phyloP scores from a whole-genome alignment of 345 rosid species.

The Eucalyptus paniculata region DNA sequence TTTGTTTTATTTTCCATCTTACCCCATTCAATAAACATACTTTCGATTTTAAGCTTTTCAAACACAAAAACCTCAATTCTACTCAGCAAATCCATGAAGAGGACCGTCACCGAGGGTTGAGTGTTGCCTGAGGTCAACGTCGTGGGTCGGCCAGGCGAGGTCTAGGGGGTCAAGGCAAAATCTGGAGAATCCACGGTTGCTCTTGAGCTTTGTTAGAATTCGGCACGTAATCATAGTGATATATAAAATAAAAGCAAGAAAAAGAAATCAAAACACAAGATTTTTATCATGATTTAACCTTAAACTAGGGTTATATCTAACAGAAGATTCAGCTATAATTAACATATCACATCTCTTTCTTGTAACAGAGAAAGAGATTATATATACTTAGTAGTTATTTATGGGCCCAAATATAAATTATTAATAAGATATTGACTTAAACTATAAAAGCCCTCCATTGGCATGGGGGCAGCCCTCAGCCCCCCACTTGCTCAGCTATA shows the following conservation, averaged over 20 bases:
- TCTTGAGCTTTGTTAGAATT: neutral
- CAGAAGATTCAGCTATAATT: too few relatives aligned
- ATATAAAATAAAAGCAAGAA: too few relatives aligned
- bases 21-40: neutral
- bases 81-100: neutral
- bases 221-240: fast-evolving
- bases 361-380: too few relatives aligned
- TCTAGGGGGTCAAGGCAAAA: neutral
- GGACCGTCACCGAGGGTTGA: neutral
- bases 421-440: too few relatives aligned
- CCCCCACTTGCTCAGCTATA: too few relatives aligned
- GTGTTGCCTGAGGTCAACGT: neutral
- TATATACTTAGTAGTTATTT: too few relatives aligned
- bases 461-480: too few relatives aligned
- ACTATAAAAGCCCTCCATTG: fast-evolving
- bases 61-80: neutral
- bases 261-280: too few relatives aligned
- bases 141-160: fast-evolving
- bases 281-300: too few relatives aligned
- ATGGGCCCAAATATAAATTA: too few relatives aligned
- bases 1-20: neutral
- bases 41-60: neutral
- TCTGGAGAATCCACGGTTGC: neutral
- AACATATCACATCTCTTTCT: too few relatives aligned
- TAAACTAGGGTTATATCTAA: too few relatives aligned